Percentiles rank a stretch among this genome's conserved stretches.
These are phyloP conservation scores for Graphiopsis chlorocephala DNA, from an alignment of 2,329 filamentous ascomycete species.

Conservation along the genomic window DNA sequence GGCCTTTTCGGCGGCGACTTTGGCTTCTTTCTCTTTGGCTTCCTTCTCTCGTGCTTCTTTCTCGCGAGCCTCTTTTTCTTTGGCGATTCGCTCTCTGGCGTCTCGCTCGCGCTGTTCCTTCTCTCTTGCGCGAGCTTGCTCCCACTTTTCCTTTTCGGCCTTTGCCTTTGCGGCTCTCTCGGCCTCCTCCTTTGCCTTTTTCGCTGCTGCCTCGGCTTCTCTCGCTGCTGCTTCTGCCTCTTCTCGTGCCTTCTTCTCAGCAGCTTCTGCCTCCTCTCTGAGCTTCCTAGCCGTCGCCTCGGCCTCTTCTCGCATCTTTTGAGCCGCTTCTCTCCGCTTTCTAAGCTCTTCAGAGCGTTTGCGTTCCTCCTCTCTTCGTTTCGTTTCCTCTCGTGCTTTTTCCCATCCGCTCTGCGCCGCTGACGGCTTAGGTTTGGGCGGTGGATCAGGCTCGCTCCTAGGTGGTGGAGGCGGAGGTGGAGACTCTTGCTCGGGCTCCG, in stretches of 20 bases:
- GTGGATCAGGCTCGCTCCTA: constrained; percentile 19
- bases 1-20: constrained; percentile 37
- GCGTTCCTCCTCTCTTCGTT: constrained; percentile 46
- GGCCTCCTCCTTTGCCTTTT: constrained; percentile 49
- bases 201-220: constrained; percentile 23
- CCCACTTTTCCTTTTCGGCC: constrained; percentile 52
- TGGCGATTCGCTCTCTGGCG: constrained; percentile 46
- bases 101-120: constrained; percentile 49
- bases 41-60: constrained; percentile 43
- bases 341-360: constrained; percentile 58
- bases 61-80: constrained; percentile 35
- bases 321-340: constrained; percentile 55
- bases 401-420: constrained; percentile 53
- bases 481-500: constrained; percentile 16
- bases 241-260: constrained; percentile 51
- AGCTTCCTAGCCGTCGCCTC: constrained; percentile 60
- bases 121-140: constrained; percentile 48
- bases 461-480: neutral
- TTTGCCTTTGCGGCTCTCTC: constrained; percentile 45
- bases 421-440: constrained; percentile 25
- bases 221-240: constrained; percentile 24
- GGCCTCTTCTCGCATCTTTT: constrained; percentile 41
- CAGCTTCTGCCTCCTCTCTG: constrained; percentile 47
- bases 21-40: constrained; percentile 35
- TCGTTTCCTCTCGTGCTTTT: constrained; percentile 45